Base-by-base conservation (phyloP, 2,329 filamentous ascomycete genomes). In the Beauveria sp. region DNA sequence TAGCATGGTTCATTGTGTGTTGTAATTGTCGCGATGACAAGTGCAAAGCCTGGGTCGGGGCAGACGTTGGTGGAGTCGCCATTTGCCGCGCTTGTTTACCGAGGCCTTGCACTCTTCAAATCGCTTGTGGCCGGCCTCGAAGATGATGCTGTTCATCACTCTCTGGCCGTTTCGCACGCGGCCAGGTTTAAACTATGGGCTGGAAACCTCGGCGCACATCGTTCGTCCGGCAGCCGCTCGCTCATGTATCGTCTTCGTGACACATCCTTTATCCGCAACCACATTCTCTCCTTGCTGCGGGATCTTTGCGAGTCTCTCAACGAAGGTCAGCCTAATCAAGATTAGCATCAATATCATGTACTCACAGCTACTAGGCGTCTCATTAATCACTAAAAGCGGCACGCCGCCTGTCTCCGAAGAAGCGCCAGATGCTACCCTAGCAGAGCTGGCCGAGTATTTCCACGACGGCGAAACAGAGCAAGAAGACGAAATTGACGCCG, bases 221-320 rank as follows among this genome's bases (percentile, higher is more conserved):
- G 58, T 10, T 52, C 58, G 1, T 60, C 55, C 18, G 67, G 66
- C 12, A 61, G 24, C n/a, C 63, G 60, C 28, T 69, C 66, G 6
- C 64, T 69, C 5, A 65, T 66, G 12, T 66, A 66, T 43, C 65
- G 66, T 1, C 65, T 68, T 4, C 64, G 65, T 2, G 67, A 68
- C 54, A 60, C 66, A n/a, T 67, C 66, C 1, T 54, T 65, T 18
- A 65, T 67, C 26, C 52, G 57, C 3, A 46, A 51, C 3, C 65
- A 68, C 34, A 42, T 56, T 40, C 18, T 63, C 9, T 60, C 62
- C 16, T 22, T 63, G 18, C 52, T 63, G 5, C 20, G 58, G 22
- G 57, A 61, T 20, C 62, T 61, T 9, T 40, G 5, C 9, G 34
- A 28, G 3, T 58, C 57, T 4, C 40, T 63, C 52, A n/a, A 58